Evolutionary conservation across 2,329 filamentous ascomycete species (phyloP), one percentile per base, ranked within the genome.

Genomic region (Seiridium cupressi): DNA sequence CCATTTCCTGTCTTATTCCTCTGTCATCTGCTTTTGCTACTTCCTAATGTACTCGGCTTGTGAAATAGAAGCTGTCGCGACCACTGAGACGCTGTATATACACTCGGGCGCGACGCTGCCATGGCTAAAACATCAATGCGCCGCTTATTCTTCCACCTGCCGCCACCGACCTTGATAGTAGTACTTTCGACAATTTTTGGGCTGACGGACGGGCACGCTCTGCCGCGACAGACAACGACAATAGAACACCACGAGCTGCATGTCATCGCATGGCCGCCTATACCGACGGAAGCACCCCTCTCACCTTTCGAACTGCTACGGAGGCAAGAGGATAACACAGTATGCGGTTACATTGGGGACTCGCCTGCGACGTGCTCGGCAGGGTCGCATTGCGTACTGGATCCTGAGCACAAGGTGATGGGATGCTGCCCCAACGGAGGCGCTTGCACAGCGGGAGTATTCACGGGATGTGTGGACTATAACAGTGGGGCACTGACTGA

Each of bases 331-430:
- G 68, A 74, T 57, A 84, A 84, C 70, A 86, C 84, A 13, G 69
- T 87, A 59, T 87, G 84, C 65, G 84, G 84, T 47, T 87, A 80
- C 70, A 77, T 87, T 66, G 80, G 79, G 62, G 71, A 72, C 32
- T 71, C 85, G 36, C 82, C 84, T 3, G 84, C 84, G 44, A 87
- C 84, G 44, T 87, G 84, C 68, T 79, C 77, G 35, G 76, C 79
- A 0, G 84, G 84, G 40, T 86, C 83, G 44, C 83, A 87, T 69
- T 87, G 84, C 67, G 84, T 83, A 32, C 72, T 83, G 48, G 83
- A 86, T 62, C 70, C 74, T 26, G 72, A 74, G 18, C 75, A 81
- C 59, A 76, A 77, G 35, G 79, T 79, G n/a, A 74, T 86, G 38
- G 83, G 83, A 51, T 86, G 83, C 68, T 87, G 84, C 66, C 83